Evolutionary conservation across 176 grass and related monocot genomes (phyloP).

Genomic region (Bolboschoenus planiculmis): DNA sequence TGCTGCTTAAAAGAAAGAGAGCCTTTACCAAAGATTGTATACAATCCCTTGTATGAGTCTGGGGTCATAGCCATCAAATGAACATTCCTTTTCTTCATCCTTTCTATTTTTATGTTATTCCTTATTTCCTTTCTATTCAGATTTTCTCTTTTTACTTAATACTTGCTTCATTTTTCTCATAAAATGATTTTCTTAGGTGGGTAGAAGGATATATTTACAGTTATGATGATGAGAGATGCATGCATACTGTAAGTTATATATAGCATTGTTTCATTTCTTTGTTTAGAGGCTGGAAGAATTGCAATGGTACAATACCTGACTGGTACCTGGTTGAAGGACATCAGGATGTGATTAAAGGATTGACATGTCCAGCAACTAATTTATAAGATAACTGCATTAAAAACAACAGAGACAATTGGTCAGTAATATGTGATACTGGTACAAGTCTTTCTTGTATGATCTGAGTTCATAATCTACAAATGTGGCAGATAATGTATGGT

Average conservation of each 20-base stretch:
- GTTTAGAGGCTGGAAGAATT: not conserved
- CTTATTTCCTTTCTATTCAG: not conserved
- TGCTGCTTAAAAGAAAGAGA: constrained; percentile 20
- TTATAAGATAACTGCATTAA: not conserved
- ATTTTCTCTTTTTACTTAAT: not conserved
- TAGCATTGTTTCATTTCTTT: constrained; percentile 1
- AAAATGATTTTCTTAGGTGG: constrained; percentile 5
- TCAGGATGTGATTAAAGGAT: not conserved
- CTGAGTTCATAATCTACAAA: constrained; percentile 33
- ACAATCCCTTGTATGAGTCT: constrained; percentile 4
- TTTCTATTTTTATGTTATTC: not conserved
- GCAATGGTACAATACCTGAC: not conserved
- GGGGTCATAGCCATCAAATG: constrained; percentile 15
- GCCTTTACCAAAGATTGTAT: constrained; percentile 22
- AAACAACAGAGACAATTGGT: not conserved
- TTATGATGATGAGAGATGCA: constrained; percentile 11
- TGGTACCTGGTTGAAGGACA: not conserved
- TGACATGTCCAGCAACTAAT: not conserved
- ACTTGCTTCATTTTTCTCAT: not conserved
- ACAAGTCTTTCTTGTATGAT: not conserved
- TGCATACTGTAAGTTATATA: constrained; percentile 21
- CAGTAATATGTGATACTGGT: not conserved
- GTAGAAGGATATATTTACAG: constrained; percentile 25
- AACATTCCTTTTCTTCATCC: not conserved
- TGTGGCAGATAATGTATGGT: constrained; percentile 58